These are phyloP conservation scores for Dactylis glomerata DNA, from an alignment of 176 grass and related monocot genomes.

Conservation along the genomic window DNA sequence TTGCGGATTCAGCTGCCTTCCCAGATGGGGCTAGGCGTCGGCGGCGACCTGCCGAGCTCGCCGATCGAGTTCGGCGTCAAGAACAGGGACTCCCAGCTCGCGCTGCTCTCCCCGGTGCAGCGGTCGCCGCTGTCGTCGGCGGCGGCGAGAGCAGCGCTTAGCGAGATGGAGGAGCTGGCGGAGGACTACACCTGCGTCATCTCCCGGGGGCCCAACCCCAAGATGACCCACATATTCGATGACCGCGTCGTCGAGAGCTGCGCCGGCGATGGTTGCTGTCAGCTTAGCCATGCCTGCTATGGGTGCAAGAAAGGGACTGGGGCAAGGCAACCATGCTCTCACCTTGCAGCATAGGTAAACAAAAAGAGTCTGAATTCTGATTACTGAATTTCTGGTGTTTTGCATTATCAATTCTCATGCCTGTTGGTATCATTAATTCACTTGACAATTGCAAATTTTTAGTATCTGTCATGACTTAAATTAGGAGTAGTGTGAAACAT, in stretches of 20 bases:
- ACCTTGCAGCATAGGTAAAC: not conserved
- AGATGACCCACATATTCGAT: conserved; percentile 67
- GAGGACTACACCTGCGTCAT: conserved; percentile 72
- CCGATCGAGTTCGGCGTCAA: conserved; percentile 77
- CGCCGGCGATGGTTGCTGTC: conserved; percentile 18
- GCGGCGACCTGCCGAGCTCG: conserved; percentile 19
- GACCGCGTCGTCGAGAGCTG: conserved; percentile 56
- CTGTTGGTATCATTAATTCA: not conserved
- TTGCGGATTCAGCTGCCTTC: conserved; percentile 39
- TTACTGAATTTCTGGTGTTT: not conserved
- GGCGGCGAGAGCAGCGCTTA: conserved; percentile 16
- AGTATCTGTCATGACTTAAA: not conserved
- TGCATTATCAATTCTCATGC: not conserved
- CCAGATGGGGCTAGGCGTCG: not conserved
- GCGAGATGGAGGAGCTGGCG: conserved; percentile 48
- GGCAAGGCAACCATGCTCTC: conserved; percentile 14
- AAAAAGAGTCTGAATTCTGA: not conserved
- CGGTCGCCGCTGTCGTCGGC: conserved; percentile 30
- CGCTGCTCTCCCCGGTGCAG: conserved; percentile 50
- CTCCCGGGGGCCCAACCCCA: conserved; percentile 49
- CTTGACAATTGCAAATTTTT: not conserved
- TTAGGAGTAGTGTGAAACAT: not conserved
- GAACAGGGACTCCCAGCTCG: conserved; percentile 62
- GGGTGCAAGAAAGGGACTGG: conserved; percentile 38
- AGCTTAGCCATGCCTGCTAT: conserved; percentile 30